Base-by-base conservation (phyloP, 805 yeast species). In the Metschnikowia lunata region DNA sequence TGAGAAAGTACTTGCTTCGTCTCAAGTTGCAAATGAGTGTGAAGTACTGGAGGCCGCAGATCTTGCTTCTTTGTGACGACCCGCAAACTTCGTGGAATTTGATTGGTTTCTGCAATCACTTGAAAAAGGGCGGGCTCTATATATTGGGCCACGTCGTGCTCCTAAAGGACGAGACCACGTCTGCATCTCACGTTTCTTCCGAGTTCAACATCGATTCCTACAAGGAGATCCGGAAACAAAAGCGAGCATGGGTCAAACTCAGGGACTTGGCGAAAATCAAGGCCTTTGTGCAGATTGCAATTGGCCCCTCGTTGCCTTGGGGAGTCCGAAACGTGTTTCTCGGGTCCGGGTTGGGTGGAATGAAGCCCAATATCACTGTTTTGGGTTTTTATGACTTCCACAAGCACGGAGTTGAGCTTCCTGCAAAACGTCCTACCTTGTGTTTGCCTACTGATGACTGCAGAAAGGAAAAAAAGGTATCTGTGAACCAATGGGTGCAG, bases 31-130 rank as follows among this genome's bases (percentile, higher is more conserved):
- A 93, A 58, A 66, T 71, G 69, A 95, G 91, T 61, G 97, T 93
- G 41, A 93, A 93, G 65, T 93, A 90, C 61, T 93, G 99, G 99
- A 75, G 99, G 55, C 99, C 99, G 0, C 99, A 93, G 62, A 83
- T 93, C 33, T 69, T 93, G 47, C 66, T 93, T 28, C 67, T 93
- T 30, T 91, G 90, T 34, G 98, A 93, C 57, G 86, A 88, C 55
- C 98, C 99, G 0, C 71, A 96, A 49, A 82, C 95, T 0, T 78
- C 90, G 28, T 91, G 97, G 97, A 87, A 85, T 54, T 69, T 93
- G 50, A 90, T 93, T 47, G 82, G 85, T 11, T 93, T 93, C 57
- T 93, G 99, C 67, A 93, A 93, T 59, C 89, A 89, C 62, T 69
- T 93, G 66, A 93, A 93, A 60, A 93, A 93, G 61, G 99, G 99